These are phyloP conservation scores for Moesziomyces sp. DNA, from an alignment of 1,284 basidiomycete genomes.

Conservation along the genomic window DNA sequence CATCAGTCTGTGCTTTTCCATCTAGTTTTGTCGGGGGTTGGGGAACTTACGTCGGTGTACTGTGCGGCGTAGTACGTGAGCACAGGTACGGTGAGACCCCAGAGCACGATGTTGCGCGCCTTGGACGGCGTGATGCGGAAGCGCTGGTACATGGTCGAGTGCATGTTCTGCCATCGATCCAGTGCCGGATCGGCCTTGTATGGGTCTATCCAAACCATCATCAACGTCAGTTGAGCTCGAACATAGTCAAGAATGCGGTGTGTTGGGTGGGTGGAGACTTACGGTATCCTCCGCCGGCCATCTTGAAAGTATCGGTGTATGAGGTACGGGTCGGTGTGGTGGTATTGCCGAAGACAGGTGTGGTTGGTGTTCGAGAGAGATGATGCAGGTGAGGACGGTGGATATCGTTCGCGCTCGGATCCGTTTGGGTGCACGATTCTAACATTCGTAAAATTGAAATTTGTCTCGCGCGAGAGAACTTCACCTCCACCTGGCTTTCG, in stretches of 20 bases:
- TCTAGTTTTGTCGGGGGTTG: neutral
- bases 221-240: neutral
- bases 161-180: slow-evolving; percentile 64
- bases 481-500: slow-evolving; percentile 17
- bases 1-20: neutral
- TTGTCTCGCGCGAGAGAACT: slow-evolving; percentile 22
- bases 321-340: neutral
- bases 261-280: slow-evolving; percentile 16
- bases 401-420: slow-evolving; percentile 28
- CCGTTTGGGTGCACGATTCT: slow-evolving; percentile 5
- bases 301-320: slow-evolving; percentile 10
- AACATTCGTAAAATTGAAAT: neutral
- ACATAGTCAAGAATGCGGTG: too few species aligned
- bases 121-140: slow-evolving; percentile 59
- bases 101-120: slow-evolving; percentile 45
- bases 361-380: neutral
- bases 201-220: slow-evolving; percentile 39
- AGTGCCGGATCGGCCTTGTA: slow-evolving; percentile 64
- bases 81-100: slow-evolving; percentile 54
- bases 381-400: slow-evolving; percentile 2
- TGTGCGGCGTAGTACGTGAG: slow-evolving; percentile 48
- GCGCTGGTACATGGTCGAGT: slow-evolving; percentile 64
- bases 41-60: slow-evolving; percentile 54
- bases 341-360: neutral
- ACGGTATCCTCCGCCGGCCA: slow-evolving; percentile 63